phyloP scores from a whole-genome alignment of 139 green algal species.

The Tetradesmus lagerheimii region DNA sequence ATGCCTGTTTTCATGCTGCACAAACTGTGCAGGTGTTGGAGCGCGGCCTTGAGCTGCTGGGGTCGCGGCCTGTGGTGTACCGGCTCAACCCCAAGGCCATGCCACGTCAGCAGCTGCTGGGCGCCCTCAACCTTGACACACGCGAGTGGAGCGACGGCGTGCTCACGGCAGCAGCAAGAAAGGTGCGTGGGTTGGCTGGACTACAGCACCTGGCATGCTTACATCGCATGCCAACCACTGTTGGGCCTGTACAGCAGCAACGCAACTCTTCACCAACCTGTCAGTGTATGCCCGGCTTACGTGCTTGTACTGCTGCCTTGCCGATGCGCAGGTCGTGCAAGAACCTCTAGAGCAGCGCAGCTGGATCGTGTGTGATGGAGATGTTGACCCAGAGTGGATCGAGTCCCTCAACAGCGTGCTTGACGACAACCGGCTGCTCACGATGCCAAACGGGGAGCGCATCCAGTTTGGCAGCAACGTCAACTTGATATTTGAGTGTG shows the following conservation, averaged over 20 bases:
- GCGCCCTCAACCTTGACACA: constrained; percentile 87
- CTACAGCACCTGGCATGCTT: no score
- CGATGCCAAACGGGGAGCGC: constrained; percentile 87
- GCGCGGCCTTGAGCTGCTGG: not conserved
- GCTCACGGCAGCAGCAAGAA: constrained; percentile 77
- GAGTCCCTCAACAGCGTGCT: constrained; percentile 91
- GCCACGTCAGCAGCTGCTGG: constrained; percentile 79
- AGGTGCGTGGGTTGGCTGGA: constrained; percentile 37
- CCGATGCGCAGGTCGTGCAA: constrained; percentile 66
- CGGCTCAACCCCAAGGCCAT: constrained; percentile 88
- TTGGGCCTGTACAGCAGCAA: no score
- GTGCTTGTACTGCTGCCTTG: not conserved
- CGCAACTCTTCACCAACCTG: no score
- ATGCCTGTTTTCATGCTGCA: not conserved
- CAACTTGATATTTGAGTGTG: constrained; percentile 93
- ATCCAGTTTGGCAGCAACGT: constrained; percentile 89
- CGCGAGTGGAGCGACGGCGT: constrained; percentile 89
- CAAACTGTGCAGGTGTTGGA: constrained; percentile 38
- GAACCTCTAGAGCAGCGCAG: constrained; percentile 74
- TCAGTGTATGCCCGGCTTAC: no score
- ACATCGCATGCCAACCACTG: no score
- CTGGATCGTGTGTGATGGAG: constrained; percentile 92
- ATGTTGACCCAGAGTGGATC: constrained; percentile 93
- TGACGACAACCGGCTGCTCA: constrained; percentile 89
- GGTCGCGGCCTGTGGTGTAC: constrained; percentile 64